Conservation (phyloP, 2,329 filamentous ascomycete genomes). For the Ophiobolus disseminans region DNA sequence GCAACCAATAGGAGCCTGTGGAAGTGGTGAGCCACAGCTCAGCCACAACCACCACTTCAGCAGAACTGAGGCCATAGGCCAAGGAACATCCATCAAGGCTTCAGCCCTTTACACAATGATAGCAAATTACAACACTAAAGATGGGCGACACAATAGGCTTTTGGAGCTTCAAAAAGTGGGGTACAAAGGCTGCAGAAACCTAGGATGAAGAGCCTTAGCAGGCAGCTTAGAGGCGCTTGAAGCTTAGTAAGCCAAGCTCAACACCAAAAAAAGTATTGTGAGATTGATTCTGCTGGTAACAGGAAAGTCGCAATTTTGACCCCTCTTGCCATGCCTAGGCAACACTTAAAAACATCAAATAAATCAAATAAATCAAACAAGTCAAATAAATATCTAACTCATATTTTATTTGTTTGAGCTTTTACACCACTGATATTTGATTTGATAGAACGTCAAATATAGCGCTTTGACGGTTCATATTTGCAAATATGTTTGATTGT, state of each 20-base stretch:
- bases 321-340: background rate
- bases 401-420: background rate
- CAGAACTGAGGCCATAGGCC: too few species aligned
- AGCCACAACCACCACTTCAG: too few species aligned
- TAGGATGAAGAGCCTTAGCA: background rate
- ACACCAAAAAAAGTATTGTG: background rate
- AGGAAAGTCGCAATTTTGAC: background rate
- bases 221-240: background rate
- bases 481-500: background rate
- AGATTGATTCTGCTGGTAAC: background rate
- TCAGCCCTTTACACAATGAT: too few species aligned
- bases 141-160: background rate
- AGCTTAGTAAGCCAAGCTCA: background rate
- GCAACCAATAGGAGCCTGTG: too few species aligned
- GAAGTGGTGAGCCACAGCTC: too few species aligned
- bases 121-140: background rate
- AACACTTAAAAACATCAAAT: background rate
- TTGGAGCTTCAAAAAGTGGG: background rate
- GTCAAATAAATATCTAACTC: background rate
- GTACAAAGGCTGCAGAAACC: background rate
- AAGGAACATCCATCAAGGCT: too few species aligned
- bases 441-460: background rate
- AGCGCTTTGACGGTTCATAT: too few species aligned
- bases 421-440: background rate
- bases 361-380: background rate